Percentiles rank a stretch among this genome's conserved stretches.
These are phyloP conservation scores for Pythium biforme DNA, from an alignment of 352 stramenopile species.

Conservation along the genomic window DNA sequence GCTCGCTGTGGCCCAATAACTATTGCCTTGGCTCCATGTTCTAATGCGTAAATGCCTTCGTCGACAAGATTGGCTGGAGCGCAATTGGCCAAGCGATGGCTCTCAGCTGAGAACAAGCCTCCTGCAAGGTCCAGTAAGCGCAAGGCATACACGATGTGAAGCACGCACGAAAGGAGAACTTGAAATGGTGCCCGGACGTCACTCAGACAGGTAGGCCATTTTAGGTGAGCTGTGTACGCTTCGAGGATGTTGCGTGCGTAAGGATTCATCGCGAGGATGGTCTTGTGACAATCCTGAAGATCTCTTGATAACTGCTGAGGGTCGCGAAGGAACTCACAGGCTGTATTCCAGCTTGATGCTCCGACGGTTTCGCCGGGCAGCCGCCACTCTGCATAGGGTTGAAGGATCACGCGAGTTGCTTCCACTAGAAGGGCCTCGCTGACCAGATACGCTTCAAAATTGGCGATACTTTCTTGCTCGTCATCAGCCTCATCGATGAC, in stretches of 20 bases:
- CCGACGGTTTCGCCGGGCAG: slow-evolving; percentile 48
- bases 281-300: neutral
- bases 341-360: slow-evolving; percentile 52
- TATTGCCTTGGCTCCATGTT: slow-evolving; percentile 9
- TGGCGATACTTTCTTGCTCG: slow-evolving; percentile 7
- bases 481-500: neutral
- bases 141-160: slow-evolving; percentile 38
- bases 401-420: slow-evolving; percentile 38
- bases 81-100: neutral
- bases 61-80: neutral
- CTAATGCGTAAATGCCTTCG: slow-evolving; percentile 11
- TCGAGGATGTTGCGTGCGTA: slow-evolving; percentile 27
- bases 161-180: slow-evolving; percentile 38
- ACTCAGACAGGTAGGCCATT: slow-evolving; percentile 14
- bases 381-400: slow-evolving; percentile 39
- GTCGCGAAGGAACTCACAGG: slow-evolving; percentile 40
- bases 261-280: neutral
- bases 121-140: slow-evolving; percentile 28
- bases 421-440: slow-evolving; percentile 60
- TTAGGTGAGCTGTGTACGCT: slow-evolving; percentile 32
- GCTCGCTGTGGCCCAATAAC: neutral
- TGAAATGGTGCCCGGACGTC: slow-evolving; percentile 19
- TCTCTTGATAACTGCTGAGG: slow-evolving; percentile 27
- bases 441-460: slow-evolving; percentile 64
- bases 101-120: slow-evolving; percentile 15